Evolutionary conservation across 2,329 filamentous ascomycete species (phyloP).

Genomic region (Alternaria sp.): DNA sequence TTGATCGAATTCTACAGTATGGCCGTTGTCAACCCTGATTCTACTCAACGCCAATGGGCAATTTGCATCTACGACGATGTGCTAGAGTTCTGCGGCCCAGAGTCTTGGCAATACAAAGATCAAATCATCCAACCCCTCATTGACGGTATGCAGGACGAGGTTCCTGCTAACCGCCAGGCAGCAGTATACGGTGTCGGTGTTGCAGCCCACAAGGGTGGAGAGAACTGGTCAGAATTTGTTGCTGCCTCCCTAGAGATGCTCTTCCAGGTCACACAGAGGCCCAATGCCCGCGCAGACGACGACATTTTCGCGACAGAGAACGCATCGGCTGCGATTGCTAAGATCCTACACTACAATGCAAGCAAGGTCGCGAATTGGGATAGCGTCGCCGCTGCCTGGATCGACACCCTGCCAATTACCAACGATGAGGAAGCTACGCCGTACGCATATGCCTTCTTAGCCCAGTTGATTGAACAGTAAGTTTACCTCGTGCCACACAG

Average conservation of each 20-base stretch:
- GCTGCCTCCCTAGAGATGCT: conserved; percentile 79
- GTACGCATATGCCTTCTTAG: conserved; percentile 91
- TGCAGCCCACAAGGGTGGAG: conserved; percentile 89
- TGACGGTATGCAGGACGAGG: conserved; percentile 82
- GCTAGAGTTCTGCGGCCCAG: conserved; percentile 90
- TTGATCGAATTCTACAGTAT: conserved; percentile 84
- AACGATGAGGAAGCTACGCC: conserved; percentile 98
- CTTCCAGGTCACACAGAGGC: conserved; percentile 83
- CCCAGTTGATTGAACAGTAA: conserved; percentile 93
- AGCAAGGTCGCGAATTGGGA: conserved; percentile 78
- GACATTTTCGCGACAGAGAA: conserved; percentile 98
- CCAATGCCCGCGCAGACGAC: conserved; percentile 85
- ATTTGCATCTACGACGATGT: conserved; percentile 99
- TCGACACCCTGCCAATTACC: conserved; percentile 87
- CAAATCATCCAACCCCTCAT: conserved; percentile 88
- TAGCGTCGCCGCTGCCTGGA: conserved; percentile 81
- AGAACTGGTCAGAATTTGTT: conserved; percentile 86
- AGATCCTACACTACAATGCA: conserved; percentile 91
- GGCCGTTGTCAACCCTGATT: conserved; percentile 81
- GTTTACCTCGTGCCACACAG: conserved; percentile 53
- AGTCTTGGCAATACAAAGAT: conserved; percentile 85
- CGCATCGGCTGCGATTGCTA: conserved; percentile 93
- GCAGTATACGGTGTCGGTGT: conserved; percentile 96
- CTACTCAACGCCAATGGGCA: conserved; percentile 97
- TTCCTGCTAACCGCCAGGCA: conserved; percentile 92